Evolutionary conservation across 164 flowering plant genomes (phyloP), one percentile per base, ranked within the genome.

Genomic region (Stephania cephalantha): DNA sequence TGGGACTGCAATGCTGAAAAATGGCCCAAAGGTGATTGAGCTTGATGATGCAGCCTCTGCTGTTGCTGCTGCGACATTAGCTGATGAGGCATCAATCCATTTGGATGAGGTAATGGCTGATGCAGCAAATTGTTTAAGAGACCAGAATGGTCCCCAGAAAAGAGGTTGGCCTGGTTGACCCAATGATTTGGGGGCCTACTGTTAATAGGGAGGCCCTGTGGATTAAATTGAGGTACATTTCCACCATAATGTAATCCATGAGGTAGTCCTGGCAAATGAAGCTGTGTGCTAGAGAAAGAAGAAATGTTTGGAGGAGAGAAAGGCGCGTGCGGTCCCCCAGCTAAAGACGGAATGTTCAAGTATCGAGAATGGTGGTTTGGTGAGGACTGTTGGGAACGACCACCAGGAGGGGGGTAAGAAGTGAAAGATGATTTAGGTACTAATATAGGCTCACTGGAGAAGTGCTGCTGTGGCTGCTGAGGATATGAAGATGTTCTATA

Each of bases 401-500:
- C 85, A 64, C 91, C 92, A 55, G 92, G 93, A 46, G 91, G 93
- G 73, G 97, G 97, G 79, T 84, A 91, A 10, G 97, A 91, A 70
- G 87, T 85, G 75, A 83, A 90, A 55, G 90, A 75, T 46, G 94
- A 87, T 72, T 89, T 89, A 42, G 89, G 88, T 9, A 87, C 85
- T 71, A 82, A 82, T 78, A 85, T 78, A 20, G 96, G 91, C 75
- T 93, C 98, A 78, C 89, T 90, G 31, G 87, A 82, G 81, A 82
- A 83, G 74, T 85, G 87, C 15, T 78, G 85, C 20, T 63, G 88
- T 22, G 77, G 87, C 79, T 80, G 85, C 52, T 84, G 89, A 70
- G 98, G 98, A 79, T 90, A 90, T 31, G 98, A 87, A 9, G 98
- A 86, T 69, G 98, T 85, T 84, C 98, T 91, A 85, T 90, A 82